A percentile compares a stretch with the other conserved stretches of the same genome.
These are phyloP conservation scores for Wilcoxina mikolae DNA, from an alignment of 495 filamentous ascomycete species.

Conservation along the genomic window DNA sequence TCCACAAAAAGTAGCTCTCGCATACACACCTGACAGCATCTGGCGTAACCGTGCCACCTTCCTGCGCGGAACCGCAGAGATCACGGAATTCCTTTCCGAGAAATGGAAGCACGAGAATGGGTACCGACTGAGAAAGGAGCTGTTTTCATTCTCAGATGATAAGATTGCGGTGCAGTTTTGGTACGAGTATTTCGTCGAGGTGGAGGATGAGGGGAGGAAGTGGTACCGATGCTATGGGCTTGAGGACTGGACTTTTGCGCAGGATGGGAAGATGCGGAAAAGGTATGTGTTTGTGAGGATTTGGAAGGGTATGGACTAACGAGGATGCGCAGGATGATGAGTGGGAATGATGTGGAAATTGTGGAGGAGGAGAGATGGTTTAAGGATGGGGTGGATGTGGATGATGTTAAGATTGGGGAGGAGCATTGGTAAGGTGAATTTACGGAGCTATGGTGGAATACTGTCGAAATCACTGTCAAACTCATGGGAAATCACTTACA, in stretches of 20 bases:
- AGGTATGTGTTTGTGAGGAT: constrained; percentile 6
- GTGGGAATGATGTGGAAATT: constrained; percentile 71
- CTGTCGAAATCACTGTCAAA: too few relatives aligned
- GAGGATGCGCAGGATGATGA: constrained; percentile 56
- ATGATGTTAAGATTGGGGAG: constrained; percentile 54
- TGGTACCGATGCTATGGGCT: constrained; percentile 88
- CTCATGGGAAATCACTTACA: too few relatives aligned
- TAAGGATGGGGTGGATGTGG: constrained; percentile 56
- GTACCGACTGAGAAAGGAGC: constrained; percentile 72
- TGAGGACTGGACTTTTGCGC: constrained; percentile 83
- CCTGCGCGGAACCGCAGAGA: constrained; percentile 50
- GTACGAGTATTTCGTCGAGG: constrained; percentile 68
- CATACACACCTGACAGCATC: constrained; percentile 62
- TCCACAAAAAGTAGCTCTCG: constrained; percentile 43
- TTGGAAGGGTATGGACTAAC: background rate
- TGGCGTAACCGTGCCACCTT: constrained; percentile 73
- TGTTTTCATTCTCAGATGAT: constrained; percentile 61
- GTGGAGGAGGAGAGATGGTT: constrained; percentile 50
- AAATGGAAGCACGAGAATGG: constrained; percentile 66
- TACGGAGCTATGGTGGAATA: too few relatives aligned
- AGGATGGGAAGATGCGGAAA: constrained; percentile 68
- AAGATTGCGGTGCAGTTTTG: constrained; percentile 46
- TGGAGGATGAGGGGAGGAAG: constrained; percentile 30
- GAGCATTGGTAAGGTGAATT: constrained; percentile 77
- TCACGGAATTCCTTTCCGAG: constrained; percentile 53